These are phyloP conservation scores for Xylariaceae sp. DNA, from an alignment of 2,329 filamentous ascomycete genomes.

Conservation along the genomic window DNA sequence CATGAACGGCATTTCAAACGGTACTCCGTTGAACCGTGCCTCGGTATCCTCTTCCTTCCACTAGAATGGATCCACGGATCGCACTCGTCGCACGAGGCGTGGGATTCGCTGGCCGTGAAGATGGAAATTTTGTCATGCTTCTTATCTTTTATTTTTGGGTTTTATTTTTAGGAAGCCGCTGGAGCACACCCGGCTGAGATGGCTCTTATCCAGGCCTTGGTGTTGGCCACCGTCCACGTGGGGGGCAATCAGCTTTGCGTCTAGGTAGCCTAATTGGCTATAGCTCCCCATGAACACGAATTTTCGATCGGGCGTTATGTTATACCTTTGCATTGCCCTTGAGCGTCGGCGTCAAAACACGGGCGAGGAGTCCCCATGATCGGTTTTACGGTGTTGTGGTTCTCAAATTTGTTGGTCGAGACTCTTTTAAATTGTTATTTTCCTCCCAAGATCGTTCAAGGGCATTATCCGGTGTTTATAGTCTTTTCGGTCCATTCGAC, in stretches of 20 bases:
- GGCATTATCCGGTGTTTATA: conserved; percentile 31
- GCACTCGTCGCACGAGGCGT: too few relatives aligned
- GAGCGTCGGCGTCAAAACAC: conserved; percentile 30
- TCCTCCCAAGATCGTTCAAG: conserved; percentile 26
- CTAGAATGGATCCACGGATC: too few relatives aligned
- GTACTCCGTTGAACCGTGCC: too few relatives aligned
- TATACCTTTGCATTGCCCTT: conserved; percentile 28
- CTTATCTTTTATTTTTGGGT: too few relatives aligned
- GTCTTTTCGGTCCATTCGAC: conserved; percentile 19
- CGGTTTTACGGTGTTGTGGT: not conserved
- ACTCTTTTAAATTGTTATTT: conserved; percentile 13
- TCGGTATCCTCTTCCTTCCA: too few relatives aligned
- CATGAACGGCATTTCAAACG: too few relatives aligned
- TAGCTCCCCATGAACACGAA: conserved; percentile 27
- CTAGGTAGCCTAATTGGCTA: conserved; percentile 21
- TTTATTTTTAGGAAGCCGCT: too few relatives aligned
- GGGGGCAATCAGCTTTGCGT: not conserved
- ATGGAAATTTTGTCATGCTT: too few relatives aligned
- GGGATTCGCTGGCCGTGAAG: too few relatives aligned
- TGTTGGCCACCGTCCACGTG: too few relatives aligned
- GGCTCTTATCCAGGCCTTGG: too few relatives aligned
- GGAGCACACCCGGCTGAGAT: too few relatives aligned
- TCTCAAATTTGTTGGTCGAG: not conserved
- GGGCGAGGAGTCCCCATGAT: not conserved
- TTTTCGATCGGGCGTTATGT: conserved; percentile 1